Evolutionary conservation across 345 rosid genomes (phyloP).

Genomic region (Isatis tinctoria): DNA sequence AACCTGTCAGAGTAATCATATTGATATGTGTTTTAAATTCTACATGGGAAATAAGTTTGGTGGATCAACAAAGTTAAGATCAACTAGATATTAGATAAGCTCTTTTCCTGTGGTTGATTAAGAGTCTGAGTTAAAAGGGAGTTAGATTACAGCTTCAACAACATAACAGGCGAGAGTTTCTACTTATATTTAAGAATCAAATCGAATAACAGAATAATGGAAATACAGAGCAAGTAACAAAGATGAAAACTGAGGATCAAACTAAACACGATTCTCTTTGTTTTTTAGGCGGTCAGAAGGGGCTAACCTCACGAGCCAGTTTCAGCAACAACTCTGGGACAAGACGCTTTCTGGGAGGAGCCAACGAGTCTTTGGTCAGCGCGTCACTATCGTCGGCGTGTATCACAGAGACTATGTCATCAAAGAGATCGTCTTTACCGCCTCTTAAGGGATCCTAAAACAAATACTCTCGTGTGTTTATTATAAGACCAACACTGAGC

Average conservation of each 20-base stretch:
- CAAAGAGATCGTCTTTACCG: slow-evolving; percentile 76
- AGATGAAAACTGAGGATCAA: not conserved
- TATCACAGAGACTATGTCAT: slow-evolving; percentile 64
- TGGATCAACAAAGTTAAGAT: not conserved
- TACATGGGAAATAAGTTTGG: not conserved
- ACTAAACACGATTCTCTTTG: not conserved
- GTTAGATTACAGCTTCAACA: not conserved
- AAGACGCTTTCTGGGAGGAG: slow-evolving; percentile 79
- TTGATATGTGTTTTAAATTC: not conserved
- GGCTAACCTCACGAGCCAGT: slow-evolving; percentile 76
- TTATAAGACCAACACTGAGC: not conserved
- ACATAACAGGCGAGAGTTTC: not conserved
- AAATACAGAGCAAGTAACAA: not conserved
- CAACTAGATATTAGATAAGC: too few species aligned
- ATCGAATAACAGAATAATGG: not conserved
- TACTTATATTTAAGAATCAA: not conserved
- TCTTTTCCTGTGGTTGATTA: too few species aligned
- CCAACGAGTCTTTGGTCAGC: slow-evolving; percentile 53
- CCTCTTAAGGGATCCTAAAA: slow-evolving; percentile 93
- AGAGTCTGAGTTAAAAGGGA: too few species aligned
- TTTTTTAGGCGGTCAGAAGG: slow-evolving; percentile 43
- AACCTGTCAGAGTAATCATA: slow-evolving; percentile 2
- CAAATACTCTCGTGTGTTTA: not conserved
- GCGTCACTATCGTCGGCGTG: slow-evolving; percentile 65
- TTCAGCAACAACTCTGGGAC: slow-evolving; percentile 70